These are phyloP conservation scores for Fibroporia radiculosa DNA, from an alignment of 768 basidiomycete species.

Conservation along the genomic window DNA sequence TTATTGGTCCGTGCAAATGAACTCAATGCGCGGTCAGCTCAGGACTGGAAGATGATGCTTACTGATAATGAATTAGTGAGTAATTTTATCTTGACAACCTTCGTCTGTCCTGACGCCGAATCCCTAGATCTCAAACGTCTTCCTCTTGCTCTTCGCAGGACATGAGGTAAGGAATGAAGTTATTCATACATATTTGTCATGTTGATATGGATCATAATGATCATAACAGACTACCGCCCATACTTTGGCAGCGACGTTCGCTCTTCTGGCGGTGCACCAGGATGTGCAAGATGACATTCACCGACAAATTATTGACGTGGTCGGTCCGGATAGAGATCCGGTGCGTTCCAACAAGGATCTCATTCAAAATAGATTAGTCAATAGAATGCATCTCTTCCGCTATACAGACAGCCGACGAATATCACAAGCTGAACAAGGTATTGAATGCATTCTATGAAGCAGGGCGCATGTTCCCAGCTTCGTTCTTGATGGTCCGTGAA, in stretches of 20 bases:
- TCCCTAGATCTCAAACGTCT: conserved; percentile 15
- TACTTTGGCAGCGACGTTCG: conserved; percentile 26
- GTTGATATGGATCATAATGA: no score
- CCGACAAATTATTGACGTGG: conserved; percentile 22
- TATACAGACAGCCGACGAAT: no score
- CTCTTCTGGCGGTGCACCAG: conserved; percentile 22
- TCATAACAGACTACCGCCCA: conserved; percentile 26
- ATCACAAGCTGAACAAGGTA: conserved; percentile 22
- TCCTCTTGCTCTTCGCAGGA: conserved; percentile 14
- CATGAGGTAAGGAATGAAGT: conserved; percentile 8
- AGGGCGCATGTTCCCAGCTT: conserved; percentile 27
- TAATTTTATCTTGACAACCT: no score
- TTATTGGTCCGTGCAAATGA: conserved; percentile 12
- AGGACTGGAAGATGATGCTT: conserved; percentile 5
- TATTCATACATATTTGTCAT: no score
- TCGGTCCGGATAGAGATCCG: conserved; percentile 14
- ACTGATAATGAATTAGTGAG: conserved; percentile 4
- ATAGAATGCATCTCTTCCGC: no score
- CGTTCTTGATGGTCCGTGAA: conserved; percentile 22
- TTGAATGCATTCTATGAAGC: conserved; percentile 25
- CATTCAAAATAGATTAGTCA: no score
- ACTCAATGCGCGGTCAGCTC: conserved; percentile 1
- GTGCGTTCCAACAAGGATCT: no score
- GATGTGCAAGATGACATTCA: conserved; percentile 26
- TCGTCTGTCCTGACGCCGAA: no score